Conservation (phyloP, 2,329 filamentous ascomycete species). For the Diaporthe destruens region DNA sequence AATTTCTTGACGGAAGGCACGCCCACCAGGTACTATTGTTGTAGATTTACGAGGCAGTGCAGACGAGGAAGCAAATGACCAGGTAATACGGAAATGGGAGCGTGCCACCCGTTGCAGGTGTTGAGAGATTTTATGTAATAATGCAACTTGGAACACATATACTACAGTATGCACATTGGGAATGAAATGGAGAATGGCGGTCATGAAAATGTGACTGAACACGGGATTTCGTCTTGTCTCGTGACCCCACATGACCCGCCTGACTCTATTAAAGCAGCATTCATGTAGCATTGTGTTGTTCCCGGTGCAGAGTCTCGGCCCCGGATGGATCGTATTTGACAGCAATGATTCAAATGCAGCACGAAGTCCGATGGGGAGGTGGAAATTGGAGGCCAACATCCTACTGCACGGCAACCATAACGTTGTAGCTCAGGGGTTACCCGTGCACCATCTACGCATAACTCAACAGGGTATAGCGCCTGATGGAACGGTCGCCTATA, state of each 20-base stretch:
- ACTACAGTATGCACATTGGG: no score
- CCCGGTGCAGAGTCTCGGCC: neutral
- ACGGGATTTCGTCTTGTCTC: neutral
- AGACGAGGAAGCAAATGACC: no score
- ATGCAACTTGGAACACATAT: neutral
- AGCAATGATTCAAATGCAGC: neutral
- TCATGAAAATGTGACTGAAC: no score
- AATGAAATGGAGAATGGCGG: neutral
- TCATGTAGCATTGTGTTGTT: neutral
- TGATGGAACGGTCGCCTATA: neutral
- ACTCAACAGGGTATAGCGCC: slow-evolving; percentile 12
- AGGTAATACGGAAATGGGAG: no score
- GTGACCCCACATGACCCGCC: neutral
- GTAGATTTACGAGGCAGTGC: no score
- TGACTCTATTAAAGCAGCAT: neutral
- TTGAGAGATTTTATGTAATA: neutral
- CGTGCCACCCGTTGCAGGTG: no score
- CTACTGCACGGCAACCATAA: neutral
- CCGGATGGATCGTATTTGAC: neutral
- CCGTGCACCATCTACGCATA: slow-evolving; percentile 16
- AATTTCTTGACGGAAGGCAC: no score
- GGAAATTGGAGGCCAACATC: slow-evolving; percentile 9
- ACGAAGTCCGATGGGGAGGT: neutral
- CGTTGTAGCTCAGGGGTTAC: slow-evolving; percentile 22
- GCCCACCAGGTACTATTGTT: no score